Evolutionary conservation across 2,329 filamentous ascomycete species (phyloP), one percentile per base, ranked within the genome.

Genomic region (Aspergillus vadensis): DNA sequence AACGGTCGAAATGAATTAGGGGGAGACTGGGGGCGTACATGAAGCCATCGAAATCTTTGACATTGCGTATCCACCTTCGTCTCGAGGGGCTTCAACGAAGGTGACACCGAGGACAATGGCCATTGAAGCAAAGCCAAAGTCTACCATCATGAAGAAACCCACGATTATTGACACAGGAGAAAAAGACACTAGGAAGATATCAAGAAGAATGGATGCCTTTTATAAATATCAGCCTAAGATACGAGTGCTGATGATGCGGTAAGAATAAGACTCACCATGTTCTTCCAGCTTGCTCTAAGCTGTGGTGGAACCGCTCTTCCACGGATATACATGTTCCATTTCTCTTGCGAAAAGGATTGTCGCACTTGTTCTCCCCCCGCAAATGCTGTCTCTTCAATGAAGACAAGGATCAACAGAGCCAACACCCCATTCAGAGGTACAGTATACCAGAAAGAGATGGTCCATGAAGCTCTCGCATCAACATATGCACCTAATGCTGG

Each of bases 71-170:
- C 44, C 44, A 27, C 44, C 44, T 30, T 49, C 15, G 21, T 49
- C 44, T 8, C 44, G 23, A 15, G 44, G 44, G 4, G 23, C 23
- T 23, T 49, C 44, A 23, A 49, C 23, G 15, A 49, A 49, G 23
- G 8, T 27, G 8, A 49, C 44, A 23, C 21, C 25, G 21, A 49
- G 44, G 14, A 49, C 2, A 23, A 49, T 25, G 6, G 44, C 23
- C 44, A 49, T 49, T 49, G 44, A 30, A 12, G 44, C 44, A 15
- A 49, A 49, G 44, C 44, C 44, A 27, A 49, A 49, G 44, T 49
- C 44, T 14, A 49, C 15, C 44, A 49, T 49, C 14, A 49, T 15
- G 15, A 49, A 12, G 44, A 49, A 27, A n/a, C 44, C 44, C 1
- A 49, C 27, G 8, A 49, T 49, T 5, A 49, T n/a, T 8, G 44